Evolutionary conservation across 2,329 filamentous ascomycete genomes (phyloP), one percentile per base, ranked within the genome.

Genomic region (Trichophyton mentagrophytes): DNA sequence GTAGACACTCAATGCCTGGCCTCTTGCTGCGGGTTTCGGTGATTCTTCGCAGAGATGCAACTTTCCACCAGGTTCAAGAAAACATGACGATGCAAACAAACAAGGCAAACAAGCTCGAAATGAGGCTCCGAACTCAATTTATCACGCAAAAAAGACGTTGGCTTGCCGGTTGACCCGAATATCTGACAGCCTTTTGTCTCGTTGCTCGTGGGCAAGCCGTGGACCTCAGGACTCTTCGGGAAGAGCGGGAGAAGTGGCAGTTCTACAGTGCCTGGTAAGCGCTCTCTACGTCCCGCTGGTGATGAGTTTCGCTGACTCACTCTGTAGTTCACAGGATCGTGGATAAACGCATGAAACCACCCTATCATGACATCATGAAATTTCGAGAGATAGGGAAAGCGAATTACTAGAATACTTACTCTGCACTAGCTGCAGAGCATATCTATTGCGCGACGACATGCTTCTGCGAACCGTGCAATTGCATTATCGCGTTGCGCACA

Each of bases 391-490:
- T 17, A 13, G 25, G 27, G 51, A 38, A 17, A 36, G n/a, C n/a
- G 11, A 17, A 33, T 36, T 20, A 25, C 33, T n/a, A 27, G 30
- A 36, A 55, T 36, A 55, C 17, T 17, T 55, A 55, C 17, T n/a
- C 27, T 55, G 51, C 15, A 8, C 9, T 55, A 15, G 13, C 20
- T 55, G 51, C 51, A 27, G 51, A 17, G 9, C 15, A 5, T 25
- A n/a, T 15, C 15, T 13, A 2, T 3, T 15, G 8, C 17, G 30
- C 33, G 51, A 55, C 51, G 51, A 33, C 27, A 57, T 57, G 55
- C 55, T 75, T 66, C 69, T 70, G 65, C 69, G 70, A 69, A 70
- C 71, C 61, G 69, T 68, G 44, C 70, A 70, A 64, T 67, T 69
- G 65, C 69, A 68, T 60, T 71, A 71, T 63, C 68, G 66, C 69